Conservation (phyloP, 2,329 filamentous ascomycete genomes). For the Aspergillus pseudoglaucus region DNA sequence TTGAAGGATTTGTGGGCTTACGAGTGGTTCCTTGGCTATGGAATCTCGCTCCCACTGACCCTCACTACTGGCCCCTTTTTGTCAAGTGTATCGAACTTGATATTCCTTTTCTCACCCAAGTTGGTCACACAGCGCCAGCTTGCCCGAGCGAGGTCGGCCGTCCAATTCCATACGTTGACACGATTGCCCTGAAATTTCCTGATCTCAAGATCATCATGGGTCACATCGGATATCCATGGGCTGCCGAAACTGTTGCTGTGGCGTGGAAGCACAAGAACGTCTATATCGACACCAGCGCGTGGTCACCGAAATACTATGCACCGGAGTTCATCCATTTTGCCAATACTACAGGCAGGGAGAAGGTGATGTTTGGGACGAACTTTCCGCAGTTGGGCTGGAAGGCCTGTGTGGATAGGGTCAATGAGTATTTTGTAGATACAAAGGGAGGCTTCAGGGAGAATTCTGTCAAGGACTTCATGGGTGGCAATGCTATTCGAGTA, state of each 20-base stretch:
- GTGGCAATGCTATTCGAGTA: conserved; percentile 13
- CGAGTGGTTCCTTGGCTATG: conserved; percentile 21
- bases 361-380: conserved; percentile 22
- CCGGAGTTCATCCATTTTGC: conserved; percentile 16
- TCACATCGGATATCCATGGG: conserved; percentile 19
- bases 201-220: conserved; percentile 16
- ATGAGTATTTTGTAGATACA: conserved; percentile 1
- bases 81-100: conserved; percentile 23
- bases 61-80: conserved; percentile 20
- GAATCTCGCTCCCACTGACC: conserved; percentile 19
- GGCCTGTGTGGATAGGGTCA: conserved; percentile 14
- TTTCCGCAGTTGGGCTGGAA: conserved; percentile 19
- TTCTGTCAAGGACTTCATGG: conserved; percentile 7
- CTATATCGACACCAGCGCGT: conserved; percentile 19
- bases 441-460: conserved; percentile 4
- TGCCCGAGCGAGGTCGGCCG: conserved; percentile 22
- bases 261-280: conserved; percentile 22
- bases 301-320: conserved; percentile 18
- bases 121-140: conserved; percentile 19
- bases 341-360: conserved; percentile 17
- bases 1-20: conserved; percentile 19
- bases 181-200: conserved; percentile 18
- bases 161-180: conserved; percentile 21
- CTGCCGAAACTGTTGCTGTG: conserved; percentile 15
- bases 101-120: conserved; percentile 21